Evolutionary conservation across 2,329 filamentous ascomycete species (phyloP), one percentile per base, ranked within the genome.

Genomic region (Graphiopsis chlorocephala): DNA sequence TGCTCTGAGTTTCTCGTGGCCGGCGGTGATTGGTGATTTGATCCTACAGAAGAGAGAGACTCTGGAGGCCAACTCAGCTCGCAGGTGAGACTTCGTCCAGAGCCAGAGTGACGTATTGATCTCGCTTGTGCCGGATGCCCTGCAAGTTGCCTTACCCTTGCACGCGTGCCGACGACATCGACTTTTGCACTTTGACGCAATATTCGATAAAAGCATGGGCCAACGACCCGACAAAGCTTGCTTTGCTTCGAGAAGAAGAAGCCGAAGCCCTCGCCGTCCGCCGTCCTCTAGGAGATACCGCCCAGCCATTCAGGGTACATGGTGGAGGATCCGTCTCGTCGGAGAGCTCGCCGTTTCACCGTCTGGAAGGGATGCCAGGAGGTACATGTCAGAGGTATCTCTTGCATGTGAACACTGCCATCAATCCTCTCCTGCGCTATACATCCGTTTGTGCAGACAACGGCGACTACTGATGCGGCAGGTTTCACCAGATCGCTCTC

Each of bases 21-120:
- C 12, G 8, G n/a, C 28, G 58, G 42, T 61, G 58, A 61, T 61
- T 61, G 58, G 58, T 26, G 56, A 59, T 28, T 31, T 25, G 35
- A 31, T 59, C 53, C 53, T 59, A 47, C 56, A 38, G 56, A 61
- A 20, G 45, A 48, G 58, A 61, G 58, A 29, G 55, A 58, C 17
- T 17, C 14, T 52, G 53, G 26, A 29, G 26, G 50, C 17, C 50
- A 53, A 20, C 50, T 29, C 50, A 52, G 48, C 48, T 52, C 48
- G n/a, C 48, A n/a, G 26, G 15, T 33, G 31, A 56, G 53, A 56
- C n/a, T 38, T 38, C 28, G n/a, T n/a, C 20, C 52, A 55, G 17
- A 33, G n/a, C 26, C 23, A 17, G 25, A 53, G 12, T 53, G 50
- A 53, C 53, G 53, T 56, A 38, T n/a, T n/a, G 52, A 29, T 8